These are phyloP conservation scores for Penicillium sp. DNA, from an alignment of 2,329 filamentous ascomycete species.

Conservation along the genomic window DNA sequence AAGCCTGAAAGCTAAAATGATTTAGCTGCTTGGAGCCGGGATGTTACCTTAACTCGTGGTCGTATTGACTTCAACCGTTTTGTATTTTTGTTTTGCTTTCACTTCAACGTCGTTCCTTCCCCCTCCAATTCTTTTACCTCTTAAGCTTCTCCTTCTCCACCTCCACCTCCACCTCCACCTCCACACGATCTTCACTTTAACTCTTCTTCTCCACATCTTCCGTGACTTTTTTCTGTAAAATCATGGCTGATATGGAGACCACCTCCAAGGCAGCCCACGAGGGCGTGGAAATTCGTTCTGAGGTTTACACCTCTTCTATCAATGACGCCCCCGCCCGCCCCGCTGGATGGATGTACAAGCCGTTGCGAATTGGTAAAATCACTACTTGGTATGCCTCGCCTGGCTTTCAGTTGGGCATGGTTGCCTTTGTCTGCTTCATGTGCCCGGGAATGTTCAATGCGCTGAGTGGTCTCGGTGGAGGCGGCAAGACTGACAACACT, in stretches of 20 bases:
- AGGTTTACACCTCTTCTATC: background rate
- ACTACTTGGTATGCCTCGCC: slow-evolving; percentile 69
- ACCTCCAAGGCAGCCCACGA: slow-evolving; percentile 11
- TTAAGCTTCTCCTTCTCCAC: background rate
- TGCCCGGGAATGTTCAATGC: slow-evolving; percentile 69
- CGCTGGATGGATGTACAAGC: slow-evolving; percentile 56
- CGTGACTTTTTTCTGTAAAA: background rate
- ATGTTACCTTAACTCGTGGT: slow-evolving; percentile 24
- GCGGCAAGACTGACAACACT: slow-evolving; percentile 52
- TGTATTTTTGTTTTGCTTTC: background rate
- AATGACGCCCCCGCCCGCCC: slow-evolving; percentile 9
- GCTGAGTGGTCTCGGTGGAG: slow-evolving; percentile 59
- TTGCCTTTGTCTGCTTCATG: slow-evolving; percentile 65
- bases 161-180: background rate
- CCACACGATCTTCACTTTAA: background rate
- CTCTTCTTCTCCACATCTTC: background rate
- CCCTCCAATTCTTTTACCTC: background rate
- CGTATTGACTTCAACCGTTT: slow-evolving; percentile 6
- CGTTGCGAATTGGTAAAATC: slow-evolving; percentile 51
- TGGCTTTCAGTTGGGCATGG: slow-evolving; percentile 64
- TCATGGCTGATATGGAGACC: slow-evolving; percentile 10
- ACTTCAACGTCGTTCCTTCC: background rate
- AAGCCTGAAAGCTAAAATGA: background rate
- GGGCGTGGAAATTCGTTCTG: slow-evolving; percentile 1
- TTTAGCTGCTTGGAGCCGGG: too few relatives aligned